Conservation (phyloP, 2,329 filamentous ascomycete genomes). For the Penicillium sp. region DNA sequence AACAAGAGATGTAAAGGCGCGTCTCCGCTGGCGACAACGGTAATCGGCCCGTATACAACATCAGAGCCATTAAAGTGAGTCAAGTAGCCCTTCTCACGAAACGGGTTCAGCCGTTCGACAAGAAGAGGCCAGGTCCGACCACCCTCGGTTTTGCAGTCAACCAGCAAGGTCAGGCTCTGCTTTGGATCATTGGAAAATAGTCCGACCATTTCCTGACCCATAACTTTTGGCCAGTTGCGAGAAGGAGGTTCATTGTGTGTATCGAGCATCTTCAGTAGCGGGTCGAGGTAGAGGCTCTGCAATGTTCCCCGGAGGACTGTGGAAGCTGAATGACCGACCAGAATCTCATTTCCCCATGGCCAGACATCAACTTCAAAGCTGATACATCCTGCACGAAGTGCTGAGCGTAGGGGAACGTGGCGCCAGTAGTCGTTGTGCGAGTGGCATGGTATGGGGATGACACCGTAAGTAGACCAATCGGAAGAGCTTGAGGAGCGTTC, state of each 20-base stretch:
- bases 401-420: constrained; percentile 60
- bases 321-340: constrained; percentile 61
- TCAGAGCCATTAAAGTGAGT: constrained; percentile 43
- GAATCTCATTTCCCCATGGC: constrained; percentile 56
- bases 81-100: constrained; percentile 44
- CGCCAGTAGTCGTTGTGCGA: constrained; percentile 73
- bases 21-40: constrained; percentile 48
- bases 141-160: constrained; percentile 66
- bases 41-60: constrained; percentile 40
- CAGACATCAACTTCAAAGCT: constrained; percentile 70
- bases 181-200: constrained; percentile 54
- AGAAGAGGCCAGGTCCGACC: constrained; percentile 27
- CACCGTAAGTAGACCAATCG: constrained; percentile 25
- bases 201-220: constrained; percentile 39
- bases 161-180: constrained; percentile 59
- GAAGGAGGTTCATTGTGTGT: constrained; percentile 41
- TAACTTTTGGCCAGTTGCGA: neutral
- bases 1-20: constrained; percentile 41
- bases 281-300: constrained; percentile 61
- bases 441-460: constrained; percentile 58
- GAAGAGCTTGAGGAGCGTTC: neutral
- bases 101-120: constrained; percentile 35
- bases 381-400: constrained; percentile 58
- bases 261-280: constrained; percentile 58
- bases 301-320: constrained; percentile 58